Conservation (phyloP, 2,329 filamentous ascomycete species). For the Aspergillus puulaauensis region DNA sequence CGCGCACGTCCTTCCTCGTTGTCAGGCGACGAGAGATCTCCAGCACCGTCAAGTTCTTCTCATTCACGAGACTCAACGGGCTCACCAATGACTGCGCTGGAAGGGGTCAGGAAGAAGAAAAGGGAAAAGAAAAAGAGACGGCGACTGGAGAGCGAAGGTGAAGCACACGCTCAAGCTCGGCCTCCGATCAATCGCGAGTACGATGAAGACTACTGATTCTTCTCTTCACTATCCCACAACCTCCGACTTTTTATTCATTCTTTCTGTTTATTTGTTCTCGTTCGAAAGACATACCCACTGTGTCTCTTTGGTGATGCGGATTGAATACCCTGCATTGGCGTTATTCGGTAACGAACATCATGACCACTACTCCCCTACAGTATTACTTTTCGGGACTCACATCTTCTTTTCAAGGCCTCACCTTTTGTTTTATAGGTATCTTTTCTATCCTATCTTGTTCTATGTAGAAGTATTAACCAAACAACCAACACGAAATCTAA, state of each 20-base stretch:
- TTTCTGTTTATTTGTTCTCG: not conserved
- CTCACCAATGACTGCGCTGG: not conserved
- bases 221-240: no score
- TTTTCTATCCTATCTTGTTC: not conserved
- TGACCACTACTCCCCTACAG: not conserved
- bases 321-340: constrained; percentile 2
- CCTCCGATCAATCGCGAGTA: not conserved
- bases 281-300: not conserved
- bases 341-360: constrained; percentile 2
- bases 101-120: constrained; percentile 11
- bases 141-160: not conserved
- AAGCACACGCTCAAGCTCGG: not conserved
- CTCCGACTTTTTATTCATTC: not conserved
- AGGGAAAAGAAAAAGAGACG: constrained; percentile 19
- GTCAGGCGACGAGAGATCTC: constrained; percentile 3
- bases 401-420: not conserved
- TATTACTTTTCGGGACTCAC: not conserved
- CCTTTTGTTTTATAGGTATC: not conserved
- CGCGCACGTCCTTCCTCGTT: not conserved
- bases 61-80: not conserved
- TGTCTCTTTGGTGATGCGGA: not conserved
- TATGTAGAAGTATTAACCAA: not conserved
- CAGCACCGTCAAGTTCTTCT: not conserved
- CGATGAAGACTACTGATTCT: not conserved
- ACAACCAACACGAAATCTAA: not conserved